Evolutionary conservation across 164 flowering plant genomes (phyloP), one percentile per base, ranked within the genome.

Genomic region (Kalanchoe fedtschenkoi): DNA sequence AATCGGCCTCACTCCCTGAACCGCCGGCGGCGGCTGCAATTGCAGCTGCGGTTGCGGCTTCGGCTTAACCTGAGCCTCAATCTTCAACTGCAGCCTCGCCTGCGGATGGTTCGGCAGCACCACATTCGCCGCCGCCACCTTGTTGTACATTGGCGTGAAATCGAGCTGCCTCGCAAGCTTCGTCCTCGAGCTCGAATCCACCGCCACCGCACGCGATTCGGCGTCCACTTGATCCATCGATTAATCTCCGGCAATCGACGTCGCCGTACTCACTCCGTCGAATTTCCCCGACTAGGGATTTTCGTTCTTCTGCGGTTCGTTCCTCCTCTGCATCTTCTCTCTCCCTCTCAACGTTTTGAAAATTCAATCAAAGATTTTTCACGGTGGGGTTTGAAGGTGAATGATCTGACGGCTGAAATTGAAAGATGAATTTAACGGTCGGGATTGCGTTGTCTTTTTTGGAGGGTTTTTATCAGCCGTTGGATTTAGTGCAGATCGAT

Each of bases 51-150:
- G 55, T 17, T 35, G 61, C 53, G 58, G 32, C 64, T 29, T 66
- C 29, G 55, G 34, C 58, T 30, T 56, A 6, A 69, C 35, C 28
- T 34, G 59, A 1, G 65, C 58, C 58, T 34, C 56, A 47, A 57
- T 29, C 63, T 62, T 63, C 55, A 69, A 47, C 63, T 69, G 69
- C 34, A 63, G 38, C 65, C 17, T 68, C 28, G 65, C 56, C 65
- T 65, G 66, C 3, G 71, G 66, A 19, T 64, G 76, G 62, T 73
- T 72, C 53, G 74, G 72, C 66, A 47, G 26, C 30, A 47, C 30
- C 10, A 24, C 51, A 44, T 44, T 44, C 51, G 51, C 51, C 51
- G 51, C 2, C 43, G 43, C 24, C 24, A 44, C 51, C 24, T 44
- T 44, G 21, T 44, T 44, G 21, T 44, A 44, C 22, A 44, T 22